Evolutionary conservation across 108 stramenopile species (phyloP), one percentile per base, ranked within the genome.

Genomic region (Cyclotella distinguenda): DNA sequence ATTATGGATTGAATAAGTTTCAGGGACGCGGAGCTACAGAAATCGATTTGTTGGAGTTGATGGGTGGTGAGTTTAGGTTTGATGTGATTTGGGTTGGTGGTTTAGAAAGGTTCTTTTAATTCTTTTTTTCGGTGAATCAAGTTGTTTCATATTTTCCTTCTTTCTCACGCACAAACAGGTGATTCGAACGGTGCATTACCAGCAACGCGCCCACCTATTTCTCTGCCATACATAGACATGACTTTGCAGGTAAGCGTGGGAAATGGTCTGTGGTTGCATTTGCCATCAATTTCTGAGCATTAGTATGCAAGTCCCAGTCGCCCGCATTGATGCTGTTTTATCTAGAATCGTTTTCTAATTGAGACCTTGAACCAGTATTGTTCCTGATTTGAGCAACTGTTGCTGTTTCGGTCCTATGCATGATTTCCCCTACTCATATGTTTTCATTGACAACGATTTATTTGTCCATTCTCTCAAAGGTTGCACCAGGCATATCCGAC

Each of bases 11-110:
- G 88, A 76, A 93, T 78, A 63, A 84, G 3, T 68, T 58, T 54
- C 86, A 88, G 55, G 98, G 98, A 35, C 72, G 98, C 36, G 98
- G 98, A 25, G 88, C 96, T 8, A 96, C 98, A 31, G 98, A 98
- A 77, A 98, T 97, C 67, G 96, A 97, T 76, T 60, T 97, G 26
- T 53, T 98, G 21, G 96, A 98, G 79, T 81, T 90, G n/a, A 98
- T 97, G 95, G 87, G 88, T 0, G 97, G 97, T 31, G 75, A 84
- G 39, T 82, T 81, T 10, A 60, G 68, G 27, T 81, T 85, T 30
- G n/a, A n/a, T n/a, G 33, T 44, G 30, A 36, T 36, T 16, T 55
- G 16, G 6, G 54, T 35, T 38, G 54, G 22, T 55, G 32, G 12
- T 35, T 35, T 35, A 36, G 35, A 18, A 4, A 5, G 34, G 6